Evolutionary conservation across 768 basidiomycete species (phyloP).

Genomic region (Ramaria sp.): DNA sequence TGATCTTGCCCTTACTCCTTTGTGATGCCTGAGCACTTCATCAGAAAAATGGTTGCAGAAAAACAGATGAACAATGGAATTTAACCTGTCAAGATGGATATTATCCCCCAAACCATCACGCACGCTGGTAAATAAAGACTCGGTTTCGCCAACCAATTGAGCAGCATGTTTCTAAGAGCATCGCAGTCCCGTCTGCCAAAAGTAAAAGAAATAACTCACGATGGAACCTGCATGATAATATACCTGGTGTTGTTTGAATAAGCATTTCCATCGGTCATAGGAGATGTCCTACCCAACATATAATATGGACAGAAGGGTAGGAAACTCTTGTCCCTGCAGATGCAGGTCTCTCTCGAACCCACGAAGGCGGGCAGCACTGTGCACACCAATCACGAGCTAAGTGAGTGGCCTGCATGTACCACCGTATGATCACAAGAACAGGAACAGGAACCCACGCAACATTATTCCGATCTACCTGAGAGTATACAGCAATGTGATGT

Average conservation of each 20-base stretch:
- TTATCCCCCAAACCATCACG: constrained; percentile 63
- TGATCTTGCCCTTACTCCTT: not conserved
- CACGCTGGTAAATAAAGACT: constrained; percentile 56
- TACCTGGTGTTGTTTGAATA: not conserved
- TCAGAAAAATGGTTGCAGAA: not conserved
- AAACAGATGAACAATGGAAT: constrained; percentile 22
- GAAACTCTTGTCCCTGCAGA: constrained; percentile 16
- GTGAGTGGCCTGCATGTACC: not conserved
- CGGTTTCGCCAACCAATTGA: constrained; percentile 56
- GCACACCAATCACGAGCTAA: not conserved
- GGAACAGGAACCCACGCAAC: constrained; percentile 44
- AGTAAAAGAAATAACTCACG: constrained; percentile 15
- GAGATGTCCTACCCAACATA: constrained; percentile 17
- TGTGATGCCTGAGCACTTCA: not conserved
- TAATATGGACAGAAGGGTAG: constrained; percentile 16
- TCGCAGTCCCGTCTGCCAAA: not conserved
- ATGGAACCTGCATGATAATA: constrained; percentile 33
- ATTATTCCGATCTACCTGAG: constrained; percentile 63
- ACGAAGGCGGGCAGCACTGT: constrained; percentile 53
- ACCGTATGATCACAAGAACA: not conserved
- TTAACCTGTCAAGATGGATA: constrained; percentile 31
- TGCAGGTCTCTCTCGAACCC: constrained; percentile 45
- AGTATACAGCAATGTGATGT: not conserved
- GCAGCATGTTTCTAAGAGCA: constrained; percentile 50
- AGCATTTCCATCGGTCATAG: not conserved